Base-by-base conservation (phyloP, 371 early-diverging fungal species). In the Actinomucor elegans region DNA sequence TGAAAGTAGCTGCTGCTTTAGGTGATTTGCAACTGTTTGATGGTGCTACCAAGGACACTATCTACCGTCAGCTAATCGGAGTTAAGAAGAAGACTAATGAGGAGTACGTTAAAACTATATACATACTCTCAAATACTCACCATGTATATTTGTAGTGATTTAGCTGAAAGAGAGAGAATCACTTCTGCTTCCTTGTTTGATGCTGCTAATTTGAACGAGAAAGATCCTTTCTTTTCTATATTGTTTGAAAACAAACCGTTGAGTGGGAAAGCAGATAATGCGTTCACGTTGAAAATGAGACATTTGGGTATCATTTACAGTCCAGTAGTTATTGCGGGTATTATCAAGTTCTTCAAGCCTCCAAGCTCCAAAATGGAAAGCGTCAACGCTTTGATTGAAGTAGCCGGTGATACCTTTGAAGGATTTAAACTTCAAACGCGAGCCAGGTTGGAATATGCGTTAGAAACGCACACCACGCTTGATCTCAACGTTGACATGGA, bases 271-370 rank as follows among this genome's bases (percentile, higher is more conserved):
- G 90, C 91, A 0, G 92, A 92, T 59, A 80, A 91, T 28, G 86
- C 86, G 1, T 60, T 94, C 5, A 59, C 70, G 2, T 64, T 93
- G 17, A 72, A 71, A 23, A 88, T 92, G 78, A 81, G 87, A n/a
- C 90, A 91, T 38, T 69, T 93, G 35, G 85, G 91, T 52, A 86
- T 94, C 34, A 78, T 93, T 11, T 84, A 88, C 67, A 91, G 89
- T 48, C 92, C 91, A 2, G 52, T 57, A 0, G 76, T 86, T 2
- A 79, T 92, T 32, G 60, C 66, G 18, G 83, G 84, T 2, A 59
- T 92, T n/a, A 59, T 82, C 6, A 66, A 70, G 6, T 94, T 94
- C 62, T 86, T 94, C 48, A 83, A 82, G 26, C 87, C 86, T 2
- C 88, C 90, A 7, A 69, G 76, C 11, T 66, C 75, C 10, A 84